Conservation (phyloP, 441 rosid genomes). For the Gossypium davidsonii region DNA sequence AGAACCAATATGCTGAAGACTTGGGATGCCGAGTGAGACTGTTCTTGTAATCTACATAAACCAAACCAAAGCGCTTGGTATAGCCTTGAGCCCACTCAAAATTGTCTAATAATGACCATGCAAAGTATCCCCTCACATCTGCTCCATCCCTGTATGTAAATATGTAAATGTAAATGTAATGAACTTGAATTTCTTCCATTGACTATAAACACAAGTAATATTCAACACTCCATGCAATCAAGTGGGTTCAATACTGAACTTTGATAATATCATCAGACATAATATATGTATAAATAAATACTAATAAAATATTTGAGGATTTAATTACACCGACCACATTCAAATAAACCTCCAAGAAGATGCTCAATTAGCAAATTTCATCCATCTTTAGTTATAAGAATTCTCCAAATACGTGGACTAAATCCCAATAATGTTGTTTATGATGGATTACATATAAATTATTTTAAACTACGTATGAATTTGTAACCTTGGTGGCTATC, state of each 20-base stretch:
- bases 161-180: not conserved
- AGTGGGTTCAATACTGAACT: not conserved
- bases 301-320: not conserved
- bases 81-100: conserved; percentile 69
- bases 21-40: conserved; percentile 54
- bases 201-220: not conserved
- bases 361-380: not conserved
- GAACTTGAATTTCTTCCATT: not conserved
- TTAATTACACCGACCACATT: not conserved
- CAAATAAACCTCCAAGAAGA: not conserved
- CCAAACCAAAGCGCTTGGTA: conserved; percentile 61
- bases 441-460: not conserved
- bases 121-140: conserved; percentile 64
- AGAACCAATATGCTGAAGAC: conserved; percentile 69
- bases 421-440: not conserved
- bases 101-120: conserved; percentile 64
- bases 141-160: conserved; percentile 44
- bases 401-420: not conserved
- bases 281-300: not conserved
- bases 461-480: not conserved
- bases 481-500: not conserved
- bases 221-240: not conserved
- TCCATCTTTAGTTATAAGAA: not conserved
- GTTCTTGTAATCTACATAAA: conserved; percentile 59
- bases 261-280: not conserved